Conservation (phyloP, 2,329 filamentous ascomycete species). For the Fusarium foetens region DNA sequence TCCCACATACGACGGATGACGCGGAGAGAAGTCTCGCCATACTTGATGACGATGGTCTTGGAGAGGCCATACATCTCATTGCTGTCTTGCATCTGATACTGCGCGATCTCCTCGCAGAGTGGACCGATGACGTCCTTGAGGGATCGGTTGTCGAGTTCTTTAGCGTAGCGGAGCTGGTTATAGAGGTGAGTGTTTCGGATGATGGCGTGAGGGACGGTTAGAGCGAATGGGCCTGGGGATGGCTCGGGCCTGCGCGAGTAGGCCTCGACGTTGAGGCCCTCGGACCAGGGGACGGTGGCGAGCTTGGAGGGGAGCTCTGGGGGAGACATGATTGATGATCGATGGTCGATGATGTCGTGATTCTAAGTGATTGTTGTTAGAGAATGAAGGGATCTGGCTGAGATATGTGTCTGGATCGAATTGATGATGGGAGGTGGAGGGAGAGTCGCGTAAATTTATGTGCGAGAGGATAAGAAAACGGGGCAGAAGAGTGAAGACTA, state of each 20-base stretch:
- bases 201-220: constrained; percentile 19
- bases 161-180: not conserved
- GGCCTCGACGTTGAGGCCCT: not conserved
- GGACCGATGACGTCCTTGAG: constrained; percentile 16
- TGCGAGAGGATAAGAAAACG: not conserved
- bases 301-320: constrained; percentile 23
- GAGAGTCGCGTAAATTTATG: not conserved
- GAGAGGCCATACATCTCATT: constrained; percentile 33
- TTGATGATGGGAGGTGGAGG: not conserved
- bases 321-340: constrained; percentile 10
- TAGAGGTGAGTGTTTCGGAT: constrained; percentile 26
- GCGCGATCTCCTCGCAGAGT: constrained; percentile 25
- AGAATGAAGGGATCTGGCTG: not conserved
- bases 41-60: constrained; percentile 29
- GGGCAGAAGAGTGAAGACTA: not conserved
- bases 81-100: constrained; percentile 12
- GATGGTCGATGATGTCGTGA: not conserved
- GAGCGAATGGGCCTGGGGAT: not conserved
- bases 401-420: not conserved
- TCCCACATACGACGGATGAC: constrained; percentile 36
- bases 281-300: constrained; percentile 25
- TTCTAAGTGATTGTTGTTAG: not conserved
- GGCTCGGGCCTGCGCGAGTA: not conserved
- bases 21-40: constrained; percentile 33
- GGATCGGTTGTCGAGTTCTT: constrained; percentile 6